Evolutionary conservation across 495 filamentous ascomycete genomes (phyloP), one percentile per base, ranked within the genome.

Genomic region (Penicillium dipodomyicola): DNA sequence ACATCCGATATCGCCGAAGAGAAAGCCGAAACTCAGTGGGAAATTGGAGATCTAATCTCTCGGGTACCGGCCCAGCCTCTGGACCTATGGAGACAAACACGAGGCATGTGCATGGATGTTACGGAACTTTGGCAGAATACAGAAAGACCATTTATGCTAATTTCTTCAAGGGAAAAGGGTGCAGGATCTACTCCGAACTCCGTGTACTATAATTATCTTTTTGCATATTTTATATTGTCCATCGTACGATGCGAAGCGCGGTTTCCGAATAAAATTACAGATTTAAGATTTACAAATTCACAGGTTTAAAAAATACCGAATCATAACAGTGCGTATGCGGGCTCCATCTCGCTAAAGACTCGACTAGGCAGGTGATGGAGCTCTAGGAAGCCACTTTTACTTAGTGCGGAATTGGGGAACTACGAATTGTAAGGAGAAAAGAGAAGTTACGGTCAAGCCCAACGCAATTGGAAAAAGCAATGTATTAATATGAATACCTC

Each of bases 1-100:
- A 49, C 39, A 43, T 52, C 50, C 50, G 50, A 52, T 52, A 23
- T 52, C 50, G 50, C 50, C 50, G 50, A 52, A 40, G 2, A 15
- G n/a, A 39, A 39, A n/a, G 35, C 35, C 35, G 35, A 37, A n/a
- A 35, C 32, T 15, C 32, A 35, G 4, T 30, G 8, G 25, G 15
- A 47, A 22, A 35, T 35, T n/a, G 29, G 23, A 22, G 39, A 52
- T 52, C 50, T 52, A 43, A 52, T 41, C 50, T 52, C 39, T 49
- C 47, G 19, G 27, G 30, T 49, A 49, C 12, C 29, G 45, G 45
- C 7, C 27, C 14, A 33, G 46, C 17, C 29, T 49, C 17, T 10
- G 41, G 27, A 22, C 10, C 29, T 33, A 48, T 48, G 45, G 29
- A 14, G 46, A 48, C n/a, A 17, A 35, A 17, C 33, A 15, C 33